Base-by-base conservation (phyloP, 2,329 filamentous ascomycete species). In the Endothia cerciana region DNA sequence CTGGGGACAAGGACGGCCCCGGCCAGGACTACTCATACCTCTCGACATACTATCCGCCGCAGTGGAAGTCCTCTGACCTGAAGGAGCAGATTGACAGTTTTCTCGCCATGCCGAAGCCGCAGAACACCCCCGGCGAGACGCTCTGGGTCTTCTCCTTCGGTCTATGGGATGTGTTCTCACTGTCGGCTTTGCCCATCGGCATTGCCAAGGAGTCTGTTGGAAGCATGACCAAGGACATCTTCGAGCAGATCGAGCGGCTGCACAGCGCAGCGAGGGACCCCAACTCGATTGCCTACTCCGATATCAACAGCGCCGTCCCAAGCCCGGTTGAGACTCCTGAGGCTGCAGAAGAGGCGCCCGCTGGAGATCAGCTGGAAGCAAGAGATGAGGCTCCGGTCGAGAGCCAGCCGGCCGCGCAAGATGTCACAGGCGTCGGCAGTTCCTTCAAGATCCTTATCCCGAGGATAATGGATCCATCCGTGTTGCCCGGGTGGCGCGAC, bases 131-230 rank as follows among this genome's bases (percentile, higher is more conserved):
- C 6, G 75, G 75, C n/a, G 81, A 85, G 66, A 85, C 84, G 0
- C 70, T 86, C 17, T 86, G 81, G 81, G 74, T 86, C 17, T 82
- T 86, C 63, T 81, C 77, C 11, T 79, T 85, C 63, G 84, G 84
- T n/a, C 80, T 80, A 38, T 85, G 83, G 83, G 84, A 86, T 65
- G 73, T 85, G 60, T 86, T 83, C 83, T 80, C 81, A 13, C 72
- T 86, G 22, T 79, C 84, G 0, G 76, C 82, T 2, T 71, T 85
- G 22, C 83, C 84, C 0, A 73, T 77, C 11, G 71, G 73, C 10
- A 69, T 75, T 0, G 79, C 80, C 11, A 76, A 78, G 40, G 69
- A 72, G 1, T 65, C 79, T 1, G 66, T 85, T 10, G 77, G 77
- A 45, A 69, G 72, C 4, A 74, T 81, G 38, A 72, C 78, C 4